Percentiles rank a stretch among this genome's conserved stretches.
These are phyloP conservation scores for Stylonectria norvegica DNA, from an alignment of 2,329 filamentous ascomycete species.

Conservation along the genomic window DNA sequence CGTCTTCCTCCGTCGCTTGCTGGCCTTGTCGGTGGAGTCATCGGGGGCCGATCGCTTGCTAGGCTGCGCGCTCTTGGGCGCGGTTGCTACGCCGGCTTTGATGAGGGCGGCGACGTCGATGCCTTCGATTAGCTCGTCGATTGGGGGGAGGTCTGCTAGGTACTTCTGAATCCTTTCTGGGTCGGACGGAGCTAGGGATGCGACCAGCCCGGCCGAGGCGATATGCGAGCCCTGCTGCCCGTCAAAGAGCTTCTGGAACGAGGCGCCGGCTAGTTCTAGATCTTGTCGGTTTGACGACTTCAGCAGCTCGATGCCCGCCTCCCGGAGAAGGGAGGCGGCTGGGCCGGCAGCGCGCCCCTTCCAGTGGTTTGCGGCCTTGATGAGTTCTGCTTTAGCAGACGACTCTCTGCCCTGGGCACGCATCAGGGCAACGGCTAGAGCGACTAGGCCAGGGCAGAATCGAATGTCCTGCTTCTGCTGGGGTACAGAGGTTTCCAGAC, in stretches of 20 bases:
- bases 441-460: conserved; percentile 81
- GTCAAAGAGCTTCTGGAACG: conserved; percentile 70
- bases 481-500: conserved; percentile 60
- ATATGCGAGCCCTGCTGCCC: conserved; percentile 65
- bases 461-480: conserved; percentile 64
- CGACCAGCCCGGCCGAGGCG: conserved; percentile 79
- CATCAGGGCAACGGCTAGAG: conserved; percentile 76
- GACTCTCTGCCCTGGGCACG: conserved; percentile 68
- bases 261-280: conserved; percentile 66
- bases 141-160: conserved; percentile 55
- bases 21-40: conserved; percentile 38
- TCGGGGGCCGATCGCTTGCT: conserved; percentile 49
- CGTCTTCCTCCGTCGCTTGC: conserved; percentile 57
- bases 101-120: conserved; percentile 63
- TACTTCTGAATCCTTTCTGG: conserved; percentile 54
- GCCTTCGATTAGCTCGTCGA: conserved; percentile 58
- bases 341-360: conserved; percentile 48
- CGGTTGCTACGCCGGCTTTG: conserved; percentile 56
- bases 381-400: conserved; percentile 69
- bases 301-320: conserved; percentile 79
- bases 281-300: conserved; percentile 69
- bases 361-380: conserved; percentile 81
- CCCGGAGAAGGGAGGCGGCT: conserved; percentile 66
- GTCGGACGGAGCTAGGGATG: conserved; percentile 66
- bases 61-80: conserved; percentile 33